phyloP scores from a whole-genome alignment of 164 flowering plant species.

The Macadamia tetraphylla region DNA sequence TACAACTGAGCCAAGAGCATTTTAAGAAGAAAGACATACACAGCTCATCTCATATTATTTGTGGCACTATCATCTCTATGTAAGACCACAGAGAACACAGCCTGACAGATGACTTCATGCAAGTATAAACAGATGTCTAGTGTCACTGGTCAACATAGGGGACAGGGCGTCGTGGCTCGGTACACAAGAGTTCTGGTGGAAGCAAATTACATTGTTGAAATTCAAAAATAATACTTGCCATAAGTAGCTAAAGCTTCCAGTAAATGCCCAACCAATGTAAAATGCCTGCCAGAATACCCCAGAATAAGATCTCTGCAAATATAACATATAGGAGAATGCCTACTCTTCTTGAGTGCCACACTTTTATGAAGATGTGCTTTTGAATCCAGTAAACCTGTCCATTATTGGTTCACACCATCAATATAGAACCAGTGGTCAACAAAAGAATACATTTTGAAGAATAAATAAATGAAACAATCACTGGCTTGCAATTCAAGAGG shows the following conservation, averaged over 20 bases:
- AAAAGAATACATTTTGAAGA: background rate
- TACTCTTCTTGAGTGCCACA: conserved; percentile 71
- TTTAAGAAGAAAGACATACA: no score
- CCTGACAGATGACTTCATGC: no score
- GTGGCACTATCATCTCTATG: no score
- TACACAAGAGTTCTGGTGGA: no score
- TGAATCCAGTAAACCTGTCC: conserved; percentile 73
- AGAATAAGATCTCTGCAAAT: conserved; percentile 83
- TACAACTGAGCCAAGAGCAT: no score
- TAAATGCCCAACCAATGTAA: conserved; percentile 53
- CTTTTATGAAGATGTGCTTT: conserved; percentile 68
- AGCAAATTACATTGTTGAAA: no score
- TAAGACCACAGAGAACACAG: no score
- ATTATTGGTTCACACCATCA: conserved; percentile 7
- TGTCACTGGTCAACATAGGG: no score
- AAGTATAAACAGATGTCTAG: no score
- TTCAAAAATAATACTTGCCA: background rate
- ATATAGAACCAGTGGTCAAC: background rate
- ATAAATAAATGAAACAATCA: background rate
- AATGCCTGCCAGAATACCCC: conserved; percentile 67
- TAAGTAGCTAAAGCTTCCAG: conserved; percentile 66
- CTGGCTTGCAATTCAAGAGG: no score
- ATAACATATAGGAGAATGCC: conserved; percentile 83
- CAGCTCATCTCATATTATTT: no score
- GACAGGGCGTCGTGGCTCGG: no score